Percentiles rank a stretch among this genome's conserved stretches.
Evolutionary conservation across 75 land plant genomes (phyloP).

Genomic region (Isoetes taiwanensis): DNA sequence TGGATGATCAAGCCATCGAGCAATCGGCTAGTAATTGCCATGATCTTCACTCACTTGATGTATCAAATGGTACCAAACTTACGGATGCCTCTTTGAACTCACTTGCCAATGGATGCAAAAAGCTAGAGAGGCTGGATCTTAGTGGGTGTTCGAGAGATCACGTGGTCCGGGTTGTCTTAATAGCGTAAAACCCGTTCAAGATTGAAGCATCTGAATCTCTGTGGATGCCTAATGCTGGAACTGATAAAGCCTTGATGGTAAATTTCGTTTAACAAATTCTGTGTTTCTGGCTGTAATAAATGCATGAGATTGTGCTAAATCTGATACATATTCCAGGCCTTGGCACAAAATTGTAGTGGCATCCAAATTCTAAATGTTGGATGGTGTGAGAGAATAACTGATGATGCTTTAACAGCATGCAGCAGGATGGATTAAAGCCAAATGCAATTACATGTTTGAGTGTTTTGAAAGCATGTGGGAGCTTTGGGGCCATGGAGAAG

Average conservation of each 20-base stretch:
- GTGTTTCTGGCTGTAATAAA: neutral
- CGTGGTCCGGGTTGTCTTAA: conserved; percentile 51
- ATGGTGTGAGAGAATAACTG: conserved; percentile 83
- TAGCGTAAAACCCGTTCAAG: conserved; percentile 39
- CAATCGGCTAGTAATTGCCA: conserved; percentile 58
- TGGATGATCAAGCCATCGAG: conserved; percentile 62
- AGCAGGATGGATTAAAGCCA: too few species aligned
- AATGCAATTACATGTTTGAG: too few species aligned
- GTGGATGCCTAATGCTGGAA: conserved; percentile 80
- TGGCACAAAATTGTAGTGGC: conserved; percentile 52
- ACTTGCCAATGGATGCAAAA: conserved; percentile 64
- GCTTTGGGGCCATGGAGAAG: too few species aligned
- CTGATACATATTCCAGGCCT: conserved; percentile 42
- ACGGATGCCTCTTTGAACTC: conserved; percentile 65
- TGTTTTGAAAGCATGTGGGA: too few species aligned
- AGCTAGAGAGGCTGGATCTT: conserved; percentile 57
- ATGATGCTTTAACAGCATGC: conserved; percentile 66
- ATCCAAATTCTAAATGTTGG: conserved; percentile 73
- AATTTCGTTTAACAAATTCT: neutral
- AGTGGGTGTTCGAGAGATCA: conserved; percentile 73
- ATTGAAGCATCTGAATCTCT: conserved; percentile 62
- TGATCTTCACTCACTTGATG: conserved; percentile 61
- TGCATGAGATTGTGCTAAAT: neutral
- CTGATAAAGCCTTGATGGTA: conserved; percentile 74
- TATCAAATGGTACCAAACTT: conserved; percentile 60